These are phyloP conservation scores for Quercus berberidifolia DNA, from an alignment of 306 rosid species.

Conservation along the genomic window DNA sequence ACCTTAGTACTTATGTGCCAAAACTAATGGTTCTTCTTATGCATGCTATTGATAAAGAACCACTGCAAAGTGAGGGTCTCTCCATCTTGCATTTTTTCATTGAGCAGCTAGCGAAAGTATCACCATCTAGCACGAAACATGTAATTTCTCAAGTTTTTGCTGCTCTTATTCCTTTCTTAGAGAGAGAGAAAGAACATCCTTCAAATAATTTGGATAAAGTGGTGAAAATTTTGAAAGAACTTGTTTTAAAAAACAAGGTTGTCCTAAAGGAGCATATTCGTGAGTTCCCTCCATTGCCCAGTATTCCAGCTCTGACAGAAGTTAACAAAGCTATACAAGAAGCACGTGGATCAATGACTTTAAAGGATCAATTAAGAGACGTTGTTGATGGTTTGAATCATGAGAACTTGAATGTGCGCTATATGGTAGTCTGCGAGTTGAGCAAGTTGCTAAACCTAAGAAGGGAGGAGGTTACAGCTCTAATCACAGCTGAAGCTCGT, in stretches of 20 bases:
- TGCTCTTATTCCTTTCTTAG: slow-evolving; percentile 85
- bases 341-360: slow-evolving; percentile 79
- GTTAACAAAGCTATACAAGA: slow-evolving; percentile 76
- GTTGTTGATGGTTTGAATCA: slow-evolving; percentile 83
- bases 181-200: slow-evolving; percentile 65
- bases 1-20: slow-evolving; percentile 85
- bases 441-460: slow-evolving; percentile 75
- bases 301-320: slow-evolving; percentile 62
- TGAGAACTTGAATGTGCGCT: slow-evolving; percentile 62
- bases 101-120: slow-evolving; percentile 63
- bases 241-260: slow-evolving; percentile 61
- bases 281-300: slow-evolving; percentile 87
- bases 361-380: slow-evolving; percentile 71
- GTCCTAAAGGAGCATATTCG: slow-evolving; percentile 61
- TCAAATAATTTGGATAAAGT: slow-evolving; percentile 70
- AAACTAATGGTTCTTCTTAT: slow-evolving; percentile 90
- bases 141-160: slow-evolving; percentile 90
- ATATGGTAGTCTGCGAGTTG: slow-evolving; percentile 84
- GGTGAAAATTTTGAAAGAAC: slow-evolving; percentile 77
- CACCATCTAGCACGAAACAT: slow-evolving; percentile 85
- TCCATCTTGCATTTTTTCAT: slow-evolving; percentile 76
- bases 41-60: slow-evolving; percentile 75
- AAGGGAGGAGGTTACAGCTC: slow-evolving; percentile 68
- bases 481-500: slow-evolving; percentile 72
- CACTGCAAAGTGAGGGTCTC: slow-evolving; percentile 77